Evolutionary conservation across 1,284 basidiomycete species (phyloP).

Genomic region (Anthracocystis walkeri): DNA sequence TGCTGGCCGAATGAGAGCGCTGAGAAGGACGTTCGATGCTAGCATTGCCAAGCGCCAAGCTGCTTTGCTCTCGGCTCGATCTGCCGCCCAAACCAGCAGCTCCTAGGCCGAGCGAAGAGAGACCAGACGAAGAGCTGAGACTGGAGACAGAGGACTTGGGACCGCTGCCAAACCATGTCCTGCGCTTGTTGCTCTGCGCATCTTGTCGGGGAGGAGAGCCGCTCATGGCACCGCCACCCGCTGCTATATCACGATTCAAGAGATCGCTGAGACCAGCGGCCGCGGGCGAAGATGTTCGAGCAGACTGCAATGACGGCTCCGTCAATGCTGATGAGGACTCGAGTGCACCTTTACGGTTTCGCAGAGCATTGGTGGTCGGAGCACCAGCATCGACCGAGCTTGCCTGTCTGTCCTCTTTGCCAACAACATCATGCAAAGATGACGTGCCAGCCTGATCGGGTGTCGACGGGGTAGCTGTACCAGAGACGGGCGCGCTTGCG

Average conservation of each 20-base stretch:
- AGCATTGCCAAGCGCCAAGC: constrained; percentile 60
- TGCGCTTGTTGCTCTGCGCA: constrained; percentile 34
- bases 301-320: constrained; percentile 18
- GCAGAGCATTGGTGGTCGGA: constrained; percentile 19
- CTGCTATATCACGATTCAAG: constrained; percentile 45
- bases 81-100: constrained; percentile 25
- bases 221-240: constrained; percentile 24
- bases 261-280: constrained; percentile 51
- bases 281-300: constrained; percentile 38
- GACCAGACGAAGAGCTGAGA: constrained; percentile 31
- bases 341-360: constrained; percentile 36
- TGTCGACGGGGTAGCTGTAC: constrained; percentile 33
- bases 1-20: constrained; percentile 26
- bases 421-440: neutral
- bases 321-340: constrained; percentile 12
- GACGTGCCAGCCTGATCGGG: constrained; percentile 12
- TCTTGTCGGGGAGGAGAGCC: constrained; percentile 43
- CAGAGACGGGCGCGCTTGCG: constrained; percentile 47
- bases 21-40: constrained; percentile 50
- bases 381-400: constrained; percentile 19
- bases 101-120: constrained; percentile 33
- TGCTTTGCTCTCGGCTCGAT: constrained; percentile 51
- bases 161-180: constrained; percentile 44
- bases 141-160: constrained; percentile 34
- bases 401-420: constrained; percentile 19